Evolutionary conservation across 2,329 filamentous ascomycete species (phyloP).

Genomic region (Fusarium praegraminearum): DNA sequence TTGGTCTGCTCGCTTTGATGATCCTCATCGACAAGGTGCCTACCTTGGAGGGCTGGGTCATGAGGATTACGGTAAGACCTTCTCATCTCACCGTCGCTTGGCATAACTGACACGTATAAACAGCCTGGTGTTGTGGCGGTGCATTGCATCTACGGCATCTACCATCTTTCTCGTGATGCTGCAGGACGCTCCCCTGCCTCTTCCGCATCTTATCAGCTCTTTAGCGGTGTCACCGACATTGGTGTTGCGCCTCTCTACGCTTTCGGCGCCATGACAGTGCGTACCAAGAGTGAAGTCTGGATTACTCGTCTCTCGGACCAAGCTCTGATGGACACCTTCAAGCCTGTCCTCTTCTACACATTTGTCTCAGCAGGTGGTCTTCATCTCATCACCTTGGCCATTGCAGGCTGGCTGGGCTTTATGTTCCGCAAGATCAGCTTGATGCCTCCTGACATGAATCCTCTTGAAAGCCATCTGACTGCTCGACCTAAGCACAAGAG

Average conservation of each 20-base stretch:
- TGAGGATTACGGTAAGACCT: slow-evolving; percentile 77
- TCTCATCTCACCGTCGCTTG: not conserved
- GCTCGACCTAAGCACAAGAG: slow-evolving; percentile 78
- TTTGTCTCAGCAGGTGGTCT: slow-evolving; percentile 73
- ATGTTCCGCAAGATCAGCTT: slow-evolving; percentile 85
- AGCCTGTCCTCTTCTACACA: slow-evolving; percentile 75
- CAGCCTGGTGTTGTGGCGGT: slow-evolving; percentile 81
- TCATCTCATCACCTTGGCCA: slow-evolving; percentile 75
- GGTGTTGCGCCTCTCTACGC: slow-evolving; percentile 66
- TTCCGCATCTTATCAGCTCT: slow-evolving; percentile 89
- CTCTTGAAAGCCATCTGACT: slow-evolving; percentile 86
- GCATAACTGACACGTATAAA: slow-evolving; percentile 23
- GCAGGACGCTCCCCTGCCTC: slow-evolving; percentile 80
- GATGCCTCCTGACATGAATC: slow-evolving; percentile 95
- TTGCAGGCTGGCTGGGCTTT: slow-evolving; percentile 80
- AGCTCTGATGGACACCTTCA: slow-evolving; percentile 68
- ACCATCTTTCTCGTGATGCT: slow-evolving; percentile 79
- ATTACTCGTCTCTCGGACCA: slow-evolving; percentile 72
- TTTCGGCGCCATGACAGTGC: slow-evolving; percentile 63
- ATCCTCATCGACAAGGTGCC: slow-evolving; percentile 80
- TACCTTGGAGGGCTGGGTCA: slow-evolving; percentile 76
- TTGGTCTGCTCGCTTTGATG: slow-evolving; percentile 79
- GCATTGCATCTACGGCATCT: slow-evolving; percentile 81
- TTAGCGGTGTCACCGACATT: slow-evolving; percentile 79
- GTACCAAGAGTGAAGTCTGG: slow-evolving; percentile 68